phyloP scores from a whole-genome alignment of 2,329 filamentous ascomycete genomes.

The Corinectria fuckeliana region DNA sequence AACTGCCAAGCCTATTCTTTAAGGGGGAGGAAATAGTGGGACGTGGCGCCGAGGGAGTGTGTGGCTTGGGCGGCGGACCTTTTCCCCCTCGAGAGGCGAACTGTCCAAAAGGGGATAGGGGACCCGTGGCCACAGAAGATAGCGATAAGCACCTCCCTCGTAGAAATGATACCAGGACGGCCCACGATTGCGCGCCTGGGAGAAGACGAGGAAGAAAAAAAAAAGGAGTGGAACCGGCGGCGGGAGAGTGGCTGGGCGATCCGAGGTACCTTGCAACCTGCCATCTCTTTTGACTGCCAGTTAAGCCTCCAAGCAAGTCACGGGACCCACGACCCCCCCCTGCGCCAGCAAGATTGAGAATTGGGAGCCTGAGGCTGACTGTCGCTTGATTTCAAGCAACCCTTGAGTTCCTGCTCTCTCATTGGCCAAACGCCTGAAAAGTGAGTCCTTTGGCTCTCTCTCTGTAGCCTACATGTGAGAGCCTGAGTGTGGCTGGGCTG shows the following conservation, averaged over 20 bases:
- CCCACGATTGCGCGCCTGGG: constrained; percentile 29
- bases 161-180: constrained; percentile 18
- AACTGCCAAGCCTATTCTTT: neutral
- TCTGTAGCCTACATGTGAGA: no score
- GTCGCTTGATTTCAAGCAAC: neutral
- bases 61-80: constrained; percentile 8
- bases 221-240: constrained; percentile 1
- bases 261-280: no score
- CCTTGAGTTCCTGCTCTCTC: no score
- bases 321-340: no score
- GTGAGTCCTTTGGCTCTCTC: neutral
- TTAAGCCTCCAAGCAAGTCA: no score
- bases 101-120: constrained; percentile 30
- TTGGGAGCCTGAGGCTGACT: neutral
- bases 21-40: constrained; percentile 2
- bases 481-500: neutral
- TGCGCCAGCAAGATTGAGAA: no score
- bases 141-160: constrained; percentile 25
- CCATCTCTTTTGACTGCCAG: no score
- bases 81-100: constrained; percentile 13
- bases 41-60: constrained; percentile 1
- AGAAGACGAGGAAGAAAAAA: no score
- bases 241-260: constrained; percentile 10
- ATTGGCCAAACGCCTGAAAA: no score
- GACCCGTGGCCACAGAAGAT: constrained; percentile 24